Conservation (phyloP, 2,329 filamentous ascomycete genomes). For the Aciculosporium take region DNA sequence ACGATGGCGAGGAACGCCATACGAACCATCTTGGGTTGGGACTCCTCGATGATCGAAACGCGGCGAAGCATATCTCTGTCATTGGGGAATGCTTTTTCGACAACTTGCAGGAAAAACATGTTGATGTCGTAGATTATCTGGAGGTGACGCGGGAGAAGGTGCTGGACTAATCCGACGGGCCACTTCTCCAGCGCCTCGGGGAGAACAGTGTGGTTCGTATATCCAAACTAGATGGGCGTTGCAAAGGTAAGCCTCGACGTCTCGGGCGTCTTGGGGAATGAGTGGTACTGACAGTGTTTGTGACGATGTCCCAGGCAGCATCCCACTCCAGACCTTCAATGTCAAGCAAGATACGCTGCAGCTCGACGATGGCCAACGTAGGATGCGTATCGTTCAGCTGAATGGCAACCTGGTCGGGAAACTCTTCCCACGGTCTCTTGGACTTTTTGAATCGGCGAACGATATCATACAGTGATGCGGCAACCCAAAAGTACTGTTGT, state of each 20-base stretch:
- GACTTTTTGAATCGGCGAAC: slow-evolving; percentile 97
- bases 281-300: slow-evolving; percentile 38
- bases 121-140: slow-evolving; percentile 99
- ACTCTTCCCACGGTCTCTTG: slow-evolving; percentile 78
- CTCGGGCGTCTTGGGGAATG: no score
- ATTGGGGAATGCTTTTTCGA: slow-evolving; percentile 81
- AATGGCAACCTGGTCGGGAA: slow-evolving; percentile 88
- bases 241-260: no score
- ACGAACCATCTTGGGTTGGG: slow-evolving; percentile 90
- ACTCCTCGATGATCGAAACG: slow-evolving; percentile 97
- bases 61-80: slow-evolving; percentile 72
- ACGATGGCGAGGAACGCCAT: slow-evolving; percentile 95
- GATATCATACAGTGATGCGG: slow-evolving; percentile 90
- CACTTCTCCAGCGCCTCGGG: slow-evolving; percentile 97
- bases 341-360: slow-evolving; percentile 85
- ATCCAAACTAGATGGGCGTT: slow-evolving; percentile 67
- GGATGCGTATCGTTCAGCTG: slow-evolving; percentile 98
- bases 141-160: slow-evolving; percentile 82
- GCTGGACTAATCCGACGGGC: slow-evolving; percentile 85
- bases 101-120: slow-evolving; percentile 75
- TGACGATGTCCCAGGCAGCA: slow-evolving; percentile 73
- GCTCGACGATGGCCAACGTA: slow-evolving; percentile 86
- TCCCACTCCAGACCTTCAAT: slow-evolving; percentile 88
- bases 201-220: slow-evolving; percentile 96
- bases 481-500: slow-evolving; percentile 99